Conservation (phyloP, 2,329 filamentous ascomycete genomes). For the Ophiostoma novo-ulmi region DNA sequence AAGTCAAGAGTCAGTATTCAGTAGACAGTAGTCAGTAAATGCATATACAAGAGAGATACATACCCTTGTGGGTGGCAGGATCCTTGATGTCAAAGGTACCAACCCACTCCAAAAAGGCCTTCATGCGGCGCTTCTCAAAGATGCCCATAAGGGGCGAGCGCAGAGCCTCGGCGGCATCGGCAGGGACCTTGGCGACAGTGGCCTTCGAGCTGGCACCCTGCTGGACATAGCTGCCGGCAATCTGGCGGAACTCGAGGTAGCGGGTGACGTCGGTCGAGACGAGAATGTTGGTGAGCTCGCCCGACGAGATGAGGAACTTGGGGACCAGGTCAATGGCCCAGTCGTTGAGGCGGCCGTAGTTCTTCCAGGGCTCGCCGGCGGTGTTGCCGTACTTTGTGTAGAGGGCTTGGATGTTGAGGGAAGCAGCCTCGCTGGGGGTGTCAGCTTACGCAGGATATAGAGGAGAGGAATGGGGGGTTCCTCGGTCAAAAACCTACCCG, state of each 20-base stretch:
- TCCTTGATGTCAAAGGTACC: slow-evolving; percentile 79
- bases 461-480: neutral
- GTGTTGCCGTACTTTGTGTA: slow-evolving; percentile 96
- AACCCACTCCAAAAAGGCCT: slow-evolving; percentile 94
- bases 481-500: slow-evolving; percentile 58
- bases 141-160: slow-evolving; percentile 92
- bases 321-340: slow-evolving; percentile 99
- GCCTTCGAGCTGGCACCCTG: slow-evolving; percentile 77
- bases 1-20: neutral
- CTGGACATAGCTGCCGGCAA: slow-evolving; percentile 94
- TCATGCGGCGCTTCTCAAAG: slow-evolving; percentile 95
- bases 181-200: slow-evolving; percentile 94
- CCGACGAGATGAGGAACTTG: slow-evolving; percentile 97
- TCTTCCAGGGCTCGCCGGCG: slow-evolving; percentile 83
- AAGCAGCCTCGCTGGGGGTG: slow-evolving; percentile 75
- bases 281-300: slow-evolving; percentile 96
- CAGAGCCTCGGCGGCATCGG: slow-evolving; percentile 83
- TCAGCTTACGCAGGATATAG: neutral
- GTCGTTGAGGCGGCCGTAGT: slow-evolving; percentile 93
- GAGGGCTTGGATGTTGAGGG: slow-evolving; percentile 92
- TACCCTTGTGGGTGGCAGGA: slow-evolving; percentile 83
- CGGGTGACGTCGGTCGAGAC: slow-evolving; percentile 88
- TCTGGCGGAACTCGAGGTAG: slow-evolving; percentile 89
- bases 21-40: neutral
- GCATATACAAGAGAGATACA: slow-evolving; percentile 29